A percentile compares a stretch with the other conserved stretches of the same genome.
These are phyloP conservation scores for Spinellus fusiger DNA, from an alignment of 192 early-diverging fungal species.

Conservation along the genomic window DNA sequence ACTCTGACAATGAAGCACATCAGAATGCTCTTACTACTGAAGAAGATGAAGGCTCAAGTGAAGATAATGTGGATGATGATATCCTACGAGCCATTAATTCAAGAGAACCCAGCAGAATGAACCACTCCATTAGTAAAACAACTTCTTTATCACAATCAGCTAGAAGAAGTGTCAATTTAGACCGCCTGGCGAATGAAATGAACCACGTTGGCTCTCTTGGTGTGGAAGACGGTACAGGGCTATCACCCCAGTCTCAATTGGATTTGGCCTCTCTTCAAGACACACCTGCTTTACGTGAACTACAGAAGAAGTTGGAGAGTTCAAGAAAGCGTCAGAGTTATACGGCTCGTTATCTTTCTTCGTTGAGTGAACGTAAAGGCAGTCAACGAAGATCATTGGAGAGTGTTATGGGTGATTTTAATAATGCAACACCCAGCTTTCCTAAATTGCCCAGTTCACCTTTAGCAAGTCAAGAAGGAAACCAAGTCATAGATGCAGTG, in stretches of 20 bases:
- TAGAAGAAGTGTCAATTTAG: neutral
- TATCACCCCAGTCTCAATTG: neutral
- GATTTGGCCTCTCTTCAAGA: neutral
- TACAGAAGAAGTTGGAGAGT: constrained; percentile 5
- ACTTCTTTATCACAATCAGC: neutral
- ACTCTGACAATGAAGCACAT: neutral
- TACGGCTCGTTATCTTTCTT: neutral
- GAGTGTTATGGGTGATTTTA: neutral
- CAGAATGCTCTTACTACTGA: neutral
- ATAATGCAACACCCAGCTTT: neutral
- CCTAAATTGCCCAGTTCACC: constrained; percentile 1
- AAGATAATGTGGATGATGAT: constrained; percentile 13
- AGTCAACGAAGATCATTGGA: neutral
- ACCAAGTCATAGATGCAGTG: too few relatives aligned
- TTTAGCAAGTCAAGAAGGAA: neutral
- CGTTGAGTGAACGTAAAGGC: neutral
- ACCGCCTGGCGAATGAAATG: neutral
- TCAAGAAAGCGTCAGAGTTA: constrained; percentile 7
- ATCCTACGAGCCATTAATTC: neutral
- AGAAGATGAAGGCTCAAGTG: constrained; percentile 14
- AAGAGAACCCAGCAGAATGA: constrained; percentile 4
- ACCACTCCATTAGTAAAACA: neutral
- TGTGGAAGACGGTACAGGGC: neutral
- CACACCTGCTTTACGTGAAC: neutral
- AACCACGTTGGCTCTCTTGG: neutral